Base-by-base conservation (phyloP, 352 stramenopile species). In the Globisporangium nunn region DNA sequence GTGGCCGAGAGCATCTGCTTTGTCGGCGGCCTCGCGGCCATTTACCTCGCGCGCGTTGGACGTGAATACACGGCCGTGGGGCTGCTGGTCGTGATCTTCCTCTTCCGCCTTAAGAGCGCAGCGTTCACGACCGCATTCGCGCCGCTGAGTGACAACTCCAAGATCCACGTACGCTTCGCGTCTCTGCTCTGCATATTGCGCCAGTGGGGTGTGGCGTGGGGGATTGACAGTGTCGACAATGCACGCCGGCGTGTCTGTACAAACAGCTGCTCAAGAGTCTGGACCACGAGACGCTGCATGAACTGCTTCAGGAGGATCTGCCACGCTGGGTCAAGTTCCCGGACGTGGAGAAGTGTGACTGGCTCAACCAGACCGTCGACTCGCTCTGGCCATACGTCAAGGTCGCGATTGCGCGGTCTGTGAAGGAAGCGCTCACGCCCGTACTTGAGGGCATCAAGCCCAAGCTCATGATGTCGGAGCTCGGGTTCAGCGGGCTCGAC, bases 331-430 rank as follows among this genome's bases (percentile, higher is more conserved):
- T 78, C 47, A 78, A 75, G 45, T 78, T 74, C 48, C 70, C 70
- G 0, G 70, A 78, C 30, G 67, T 78, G 6, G 70, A 78, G 56
- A 78, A 75, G 48, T 75, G 67, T 51, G 70, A 78, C 39, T 78
- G 70, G 70, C 56, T 78, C 14, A 78, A 78, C 50, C 53, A 75
- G 52, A 68, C 51, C 2, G 48, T 78, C 55, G 67, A 71, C n/a
- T 70, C 70, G n/a, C 56, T 78, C 39, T 78, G 70, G 70, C 70
- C 70, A 41, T 78, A 78, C 51, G 65, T 75, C 40, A 78, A 78
- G 44, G 62, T 75, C 50, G 70, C 70, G 12, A 62, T 72, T 46
- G 70, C 70, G 31, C 64, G 65, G 29, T 64, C 54, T 8, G 64
- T 78, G 30, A 68, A 70, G 28, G 70, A 78, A 18, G 61, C 67